Percentiles rank a stretch among this genome's conserved stretches.
These are phyloP conservation scores for Termitomyces sp. DNA, from an alignment of 768 basidiomycete genomes.

Conservation along the genomic window DNA sequence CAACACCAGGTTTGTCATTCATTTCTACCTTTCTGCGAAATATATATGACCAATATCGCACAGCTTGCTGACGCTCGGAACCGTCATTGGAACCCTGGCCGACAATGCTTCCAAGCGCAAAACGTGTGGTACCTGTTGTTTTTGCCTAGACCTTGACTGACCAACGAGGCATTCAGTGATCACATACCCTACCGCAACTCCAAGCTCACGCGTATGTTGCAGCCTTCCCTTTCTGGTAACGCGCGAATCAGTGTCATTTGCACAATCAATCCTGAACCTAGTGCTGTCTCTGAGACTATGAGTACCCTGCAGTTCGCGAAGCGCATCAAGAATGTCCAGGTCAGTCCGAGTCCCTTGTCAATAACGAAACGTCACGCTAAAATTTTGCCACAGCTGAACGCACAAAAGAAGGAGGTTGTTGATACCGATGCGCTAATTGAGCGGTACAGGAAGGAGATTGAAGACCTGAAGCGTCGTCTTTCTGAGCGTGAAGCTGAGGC, in stretches of 20 bases:
- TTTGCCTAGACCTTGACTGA: not conserved
- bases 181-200: constrained; percentile 95
- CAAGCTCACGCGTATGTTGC: constrained; percentile 90
- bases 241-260: constrained; percentile 95
- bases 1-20: constrained; percentile 62
- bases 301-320: constrained; percentile 91
- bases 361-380: not conserved
- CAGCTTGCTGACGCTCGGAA: constrained; percentile 87
- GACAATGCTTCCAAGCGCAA: constrained; percentile 81
- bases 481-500: constrained; percentile 66
- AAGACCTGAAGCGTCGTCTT: constrained; percentile 74
- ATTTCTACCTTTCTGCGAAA: not conserved
- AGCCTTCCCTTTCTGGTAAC: constrained; percentile 92
- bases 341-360: constrained; percentile 21
- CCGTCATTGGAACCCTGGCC: constrained; percentile 86
- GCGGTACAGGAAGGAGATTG: constrained; percentile 92
- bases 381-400: constrained; percentile 50
- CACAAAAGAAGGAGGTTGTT: constrained; percentile 90
- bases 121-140: constrained; percentile 32
- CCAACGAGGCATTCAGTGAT: constrained; percentile 40
- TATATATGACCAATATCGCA: constrained; percentile 5
- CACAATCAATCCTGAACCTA: constrained; percentile 83
- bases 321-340: constrained; percentile 84
- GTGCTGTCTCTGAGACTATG: constrained; percentile 77
- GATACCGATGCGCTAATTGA: constrained; percentile 93